Evolutionary conservation across 1,139 yeast species (phyloP).

Genomic region (Sugiyamaella neomexicana): DNA sequence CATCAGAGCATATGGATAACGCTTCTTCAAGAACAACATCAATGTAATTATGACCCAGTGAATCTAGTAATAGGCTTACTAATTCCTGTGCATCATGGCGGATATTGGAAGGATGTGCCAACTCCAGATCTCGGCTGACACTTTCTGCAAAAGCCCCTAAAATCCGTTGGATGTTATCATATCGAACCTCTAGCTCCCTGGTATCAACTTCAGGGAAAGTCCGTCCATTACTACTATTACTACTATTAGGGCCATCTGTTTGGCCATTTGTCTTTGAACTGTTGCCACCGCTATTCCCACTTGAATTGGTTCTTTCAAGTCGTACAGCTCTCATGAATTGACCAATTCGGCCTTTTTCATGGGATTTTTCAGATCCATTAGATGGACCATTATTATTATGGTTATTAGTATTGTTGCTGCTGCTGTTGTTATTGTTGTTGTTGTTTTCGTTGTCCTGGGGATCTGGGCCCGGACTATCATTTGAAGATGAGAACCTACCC

Average conservation of each 20-base stretch:
- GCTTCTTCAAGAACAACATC: slow-evolving; percentile 76
- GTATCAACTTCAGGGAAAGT: slow-evolving; percentile 18
- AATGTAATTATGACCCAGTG: slow-evolving; percentile 71
- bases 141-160: slow-evolving; percentile 77
- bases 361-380: slow-evolving; percentile 18
- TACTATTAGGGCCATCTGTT: background rate
- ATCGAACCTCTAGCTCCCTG: slow-evolving; percentile 26
- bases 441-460: background rate
- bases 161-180: slow-evolving; percentile 57
- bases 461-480: slow-evolving; percentile 19
- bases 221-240: background rate
- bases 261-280: slow-evolving; percentile 5
- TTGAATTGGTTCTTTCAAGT: slow-evolving; percentile 30
- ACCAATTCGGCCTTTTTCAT: slow-evolving; percentile 36
- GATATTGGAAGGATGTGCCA: slow-evolving; percentile 59
- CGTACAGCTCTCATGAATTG: slow-evolving; percentile 39
- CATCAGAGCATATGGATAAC: slow-evolving; percentile 46
- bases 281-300: slow-evolving; percentile 15
- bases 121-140: slow-evolving; percentile 72
- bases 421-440: background rate
- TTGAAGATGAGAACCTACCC: slow-evolving; percentile 32
- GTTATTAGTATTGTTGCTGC: background rate
- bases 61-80: slow-evolving; percentile 64
- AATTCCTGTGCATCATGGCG: slow-evolving; percentile 66
- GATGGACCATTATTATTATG: background rate